Percentiles rank a stretch among this genome's conserved stretches.
phyloP scores from a whole-genome alignment of 2,329 filamentous ascomycete species.

The Colletotrichum camelliae region DNA sequence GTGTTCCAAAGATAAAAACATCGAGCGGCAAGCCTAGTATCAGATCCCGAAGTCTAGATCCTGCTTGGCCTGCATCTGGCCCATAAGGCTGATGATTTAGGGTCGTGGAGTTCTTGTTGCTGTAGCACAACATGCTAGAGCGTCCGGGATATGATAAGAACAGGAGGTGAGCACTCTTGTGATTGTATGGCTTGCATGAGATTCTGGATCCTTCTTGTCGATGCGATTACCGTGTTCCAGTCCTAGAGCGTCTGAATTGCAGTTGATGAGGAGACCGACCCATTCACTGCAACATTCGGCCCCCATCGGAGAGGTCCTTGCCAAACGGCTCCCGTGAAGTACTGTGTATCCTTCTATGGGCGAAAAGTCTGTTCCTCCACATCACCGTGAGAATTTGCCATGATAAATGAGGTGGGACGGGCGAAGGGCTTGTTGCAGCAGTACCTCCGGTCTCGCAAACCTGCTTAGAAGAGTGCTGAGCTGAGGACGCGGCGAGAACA shows the following conservation, averaged over 20 bases:
- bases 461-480: too few relatives aligned
- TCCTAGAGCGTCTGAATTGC: neutral
- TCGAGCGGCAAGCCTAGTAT: neutral
- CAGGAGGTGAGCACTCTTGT: neutral
- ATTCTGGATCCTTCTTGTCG: neutral
- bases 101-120: neutral
- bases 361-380: too few relatives aligned
- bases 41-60: neutral
- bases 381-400: too few relatives aligned
- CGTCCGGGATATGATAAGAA: neutral
- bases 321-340: too few relatives aligned
- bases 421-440: too few relatives aligned
- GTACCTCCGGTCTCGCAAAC: too few relatives aligned
- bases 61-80: neutral
- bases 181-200: neutral
- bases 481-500: too few relatives aligned
- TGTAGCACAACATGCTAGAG: neutral
- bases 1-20: neutral
- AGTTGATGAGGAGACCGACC: neutral
- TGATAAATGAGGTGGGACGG: too few relatives aligned
- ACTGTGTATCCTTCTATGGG: too few relatives aligned
- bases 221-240: neutral
- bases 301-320: too few relatives aligned
- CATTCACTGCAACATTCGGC: neutral
- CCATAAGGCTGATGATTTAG: neutral